Percentiles rank a stretch among this genome's conserved stretches.
These are phyloP conservation scores for Beauveria medogensis DNA, from an alignment of 2,329 filamentous ascomycete genomes.

Conservation along the genomic window DNA sequence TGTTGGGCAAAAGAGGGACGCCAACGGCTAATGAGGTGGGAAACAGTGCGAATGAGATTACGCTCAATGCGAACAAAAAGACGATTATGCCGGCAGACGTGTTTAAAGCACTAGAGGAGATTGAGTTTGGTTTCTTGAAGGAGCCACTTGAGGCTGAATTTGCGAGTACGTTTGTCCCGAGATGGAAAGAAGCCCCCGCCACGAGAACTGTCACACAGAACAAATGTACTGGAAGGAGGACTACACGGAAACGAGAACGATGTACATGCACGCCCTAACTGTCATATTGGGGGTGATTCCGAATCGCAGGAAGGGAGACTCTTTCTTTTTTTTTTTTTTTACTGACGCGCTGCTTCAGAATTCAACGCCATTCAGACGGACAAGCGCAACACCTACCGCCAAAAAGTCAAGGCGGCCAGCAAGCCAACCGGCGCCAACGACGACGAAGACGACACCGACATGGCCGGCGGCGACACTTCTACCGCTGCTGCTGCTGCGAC, in stretches of 20 bases:
- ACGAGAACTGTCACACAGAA: not conserved
- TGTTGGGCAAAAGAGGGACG: no score
- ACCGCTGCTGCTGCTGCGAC: conserved; percentile 14
- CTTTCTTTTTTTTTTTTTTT: not conserved
- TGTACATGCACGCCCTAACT: no score
- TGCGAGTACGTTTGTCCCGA: conserved; percentile 46
- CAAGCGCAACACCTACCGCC: conserved; percentile 65
- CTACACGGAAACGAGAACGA: no score
- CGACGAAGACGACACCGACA: conserved; percentile 24
- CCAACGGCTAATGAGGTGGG: not conserved
- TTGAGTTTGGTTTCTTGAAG: conserved; percentile 67
- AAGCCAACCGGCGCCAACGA: conserved; percentile 34
- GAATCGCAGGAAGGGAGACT: not conserved
- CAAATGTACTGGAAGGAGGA: not conserved
- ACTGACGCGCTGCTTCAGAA: conserved; percentile 35
- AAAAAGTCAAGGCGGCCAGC: conserved; percentile 59
- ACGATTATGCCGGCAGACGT: conserved; percentile 71
- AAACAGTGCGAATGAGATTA: conserved; percentile 63
- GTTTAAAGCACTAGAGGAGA: conserved; percentile 66
- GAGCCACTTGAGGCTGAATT: conserved; percentile 66
- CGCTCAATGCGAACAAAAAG: conserved; percentile 60
- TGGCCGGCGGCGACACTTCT: conserved; percentile 17
- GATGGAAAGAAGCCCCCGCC: no score
- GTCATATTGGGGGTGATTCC: no score
- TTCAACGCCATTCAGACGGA: conserved; percentile 67